Conservation (phyloP, 1,284 basidiomycete genomes). For the Ceratobasidium sp. region DNA sequence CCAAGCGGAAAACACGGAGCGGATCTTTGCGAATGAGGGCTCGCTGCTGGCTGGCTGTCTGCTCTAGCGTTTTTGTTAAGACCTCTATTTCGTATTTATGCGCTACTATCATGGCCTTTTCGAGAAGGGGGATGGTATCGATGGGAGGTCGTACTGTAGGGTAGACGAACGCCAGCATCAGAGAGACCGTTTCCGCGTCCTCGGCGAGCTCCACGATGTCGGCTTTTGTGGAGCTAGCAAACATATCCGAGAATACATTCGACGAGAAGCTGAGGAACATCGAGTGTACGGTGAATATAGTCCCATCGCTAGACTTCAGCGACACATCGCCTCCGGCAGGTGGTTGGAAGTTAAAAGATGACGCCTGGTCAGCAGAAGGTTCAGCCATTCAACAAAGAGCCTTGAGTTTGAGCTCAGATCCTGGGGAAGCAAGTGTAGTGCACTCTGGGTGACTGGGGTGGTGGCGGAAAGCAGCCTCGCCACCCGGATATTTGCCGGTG, state of each 20-base stretch:
- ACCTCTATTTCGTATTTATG: conserved; percentile 29
- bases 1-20: not conserved
- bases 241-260: conserved; percentile 14
- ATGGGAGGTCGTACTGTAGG: conserved; percentile 4
- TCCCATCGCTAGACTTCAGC: conserved; percentile 6
- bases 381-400: no score
- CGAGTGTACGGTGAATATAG: not conserved
- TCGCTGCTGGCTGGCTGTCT: not conserved
- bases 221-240: not conserved
- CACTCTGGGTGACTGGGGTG: no score
- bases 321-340: conserved; percentile 5
- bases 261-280: conserved; percentile 3
- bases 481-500: no score
- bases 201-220: conserved; percentile 19
- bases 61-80: not conserved
- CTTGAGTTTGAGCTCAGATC: no score
- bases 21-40: conserved; percentile 7
- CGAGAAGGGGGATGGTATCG: conserved; percentile 3
- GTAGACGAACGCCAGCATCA: conserved; percentile 27
- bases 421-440: no score
- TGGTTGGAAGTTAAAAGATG: not conserved
- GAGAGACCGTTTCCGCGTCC: conserved; percentile 13
- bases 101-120: conserved; percentile 16
- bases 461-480: no score
- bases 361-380: not conserved